phyloP scores from a whole-genome alignment of 1,284 basidiomycete genomes.

The Ustanciosporium gigantosporum region DNA sequence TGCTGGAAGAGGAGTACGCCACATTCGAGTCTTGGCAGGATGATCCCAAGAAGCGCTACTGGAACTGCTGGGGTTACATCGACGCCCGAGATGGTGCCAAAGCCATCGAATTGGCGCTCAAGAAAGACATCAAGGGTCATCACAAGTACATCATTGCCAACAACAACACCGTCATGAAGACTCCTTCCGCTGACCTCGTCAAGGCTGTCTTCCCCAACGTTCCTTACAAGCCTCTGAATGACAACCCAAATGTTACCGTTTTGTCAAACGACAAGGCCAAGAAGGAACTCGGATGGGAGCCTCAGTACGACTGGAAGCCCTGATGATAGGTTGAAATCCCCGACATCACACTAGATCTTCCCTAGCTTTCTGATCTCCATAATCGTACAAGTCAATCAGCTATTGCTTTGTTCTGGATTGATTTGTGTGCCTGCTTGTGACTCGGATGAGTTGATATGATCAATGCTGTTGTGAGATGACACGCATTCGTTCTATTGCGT shows the following conservation, averaged over 20 bases:
- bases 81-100: conserved; percentile 62
- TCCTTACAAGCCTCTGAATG: conserved; percentile 41
- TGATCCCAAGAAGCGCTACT: conserved; percentile 42
- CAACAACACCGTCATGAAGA: conserved; percentile 60
- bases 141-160: conserved; percentile 63
- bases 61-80: conserved; percentile 50
- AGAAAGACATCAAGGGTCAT: conserved; percentile 54
- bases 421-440: too few relatives aligned
- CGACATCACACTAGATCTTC: background rate
- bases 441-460: too few relatives aligned
- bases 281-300: conserved; percentile 60
- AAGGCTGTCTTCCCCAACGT: conserved; percentile 60
- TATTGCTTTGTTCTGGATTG: too few relatives aligned
- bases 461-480: too few relatives aligned
- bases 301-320: conserved; percentile 53
- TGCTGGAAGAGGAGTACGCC: conserved; percentile 61
- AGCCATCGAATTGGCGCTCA: conserved; percentile 59
- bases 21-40: conserved; percentile 61
- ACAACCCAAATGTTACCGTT: conserved; percentile 41
- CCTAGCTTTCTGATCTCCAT: too few relatives aligned
- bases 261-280: conserved; percentile 62
- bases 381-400: too few relatives aligned
- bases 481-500: too few relatives aligned
- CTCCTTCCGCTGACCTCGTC: conserved; percentile 59
- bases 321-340: too few relatives aligned